Percentiles rank a stretch among this genome's conserved stretches.
These are phyloP conservation scores for Dactylellina haptotyla DNA, from an alignment of 2,329 filamentous ascomycete genomes.

Conservation along the genomic window DNA sequence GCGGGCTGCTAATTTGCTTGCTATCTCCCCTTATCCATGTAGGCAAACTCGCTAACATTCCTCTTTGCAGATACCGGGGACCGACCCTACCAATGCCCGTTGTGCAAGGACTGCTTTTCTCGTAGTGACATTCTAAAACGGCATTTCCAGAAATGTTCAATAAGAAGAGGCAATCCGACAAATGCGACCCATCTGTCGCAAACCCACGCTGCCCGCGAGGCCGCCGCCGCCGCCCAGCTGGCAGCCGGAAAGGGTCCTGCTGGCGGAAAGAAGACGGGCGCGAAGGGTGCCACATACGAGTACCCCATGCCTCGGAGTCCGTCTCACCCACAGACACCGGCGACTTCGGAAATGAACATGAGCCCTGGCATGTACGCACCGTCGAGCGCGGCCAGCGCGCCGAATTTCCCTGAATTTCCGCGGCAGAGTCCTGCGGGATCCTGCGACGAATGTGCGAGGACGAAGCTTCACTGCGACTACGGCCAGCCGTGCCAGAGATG, in stretches of 20 bases:
- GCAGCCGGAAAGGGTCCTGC: constrained; percentile 38
- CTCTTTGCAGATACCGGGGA: constrained; percentile 83
- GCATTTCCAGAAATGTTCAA: constrained; percentile 99
- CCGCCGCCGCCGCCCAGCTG: constrained; percentile 64
- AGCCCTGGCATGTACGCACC: constrained; percentile 48
- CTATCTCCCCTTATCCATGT: constrained; percentile 36
- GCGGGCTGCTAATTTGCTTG: not conserved
- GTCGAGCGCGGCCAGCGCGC: constrained; percentile 62
- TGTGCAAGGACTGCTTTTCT: constrained; percentile 97
- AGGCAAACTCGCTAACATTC: constrained; percentile 59
- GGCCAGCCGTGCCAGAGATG: constrained; percentile 56
- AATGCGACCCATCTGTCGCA: constrained; percentile 94
- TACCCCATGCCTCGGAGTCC: constrained; percentile 47
- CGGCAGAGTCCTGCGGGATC: constrained; percentile 68
- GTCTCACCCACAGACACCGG: constrained; percentile 46
- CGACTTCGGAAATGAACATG: constrained; percentile 40
- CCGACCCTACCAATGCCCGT: constrained; percentile 95
- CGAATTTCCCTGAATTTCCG: constrained; percentile 71
- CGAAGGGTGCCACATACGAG: constrained; percentile 29
- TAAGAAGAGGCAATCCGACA: constrained; percentile 93
- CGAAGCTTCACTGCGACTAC: constrained; percentile 56
- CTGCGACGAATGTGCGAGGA: constrained; percentile 61
- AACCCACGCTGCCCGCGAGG: constrained; percentile 78
- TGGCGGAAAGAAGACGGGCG: constrained; percentile 28
- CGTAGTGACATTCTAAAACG: constrained; percentile 98